phyloP scores from a whole-genome alignment of 2,329 filamentous ascomycete genomes.

The Verticillium nubilum region DNA sequence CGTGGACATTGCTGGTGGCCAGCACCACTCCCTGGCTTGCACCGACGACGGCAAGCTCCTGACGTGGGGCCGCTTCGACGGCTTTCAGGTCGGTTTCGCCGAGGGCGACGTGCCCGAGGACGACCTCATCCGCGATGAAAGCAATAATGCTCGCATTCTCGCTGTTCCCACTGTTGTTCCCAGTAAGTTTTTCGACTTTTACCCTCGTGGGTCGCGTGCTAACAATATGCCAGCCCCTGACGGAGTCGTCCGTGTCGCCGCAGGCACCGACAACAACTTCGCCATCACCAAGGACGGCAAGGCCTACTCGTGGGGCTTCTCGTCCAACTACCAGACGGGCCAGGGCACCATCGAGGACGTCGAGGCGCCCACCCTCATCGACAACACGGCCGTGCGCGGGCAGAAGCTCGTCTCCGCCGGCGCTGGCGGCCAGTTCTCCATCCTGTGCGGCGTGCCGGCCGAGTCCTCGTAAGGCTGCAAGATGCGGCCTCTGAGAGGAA shows the following conservation, averaged over 20 bases:
- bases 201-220: background rate
- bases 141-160: slow-evolving; percentile 65
- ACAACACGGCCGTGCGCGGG: slow-evolving; percentile 76
- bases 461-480: slow-evolving; percentile 10
- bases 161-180: slow-evolving; percentile 57
- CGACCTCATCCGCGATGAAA: slow-evolving; percentile 58
- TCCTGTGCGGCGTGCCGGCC: slow-evolving; percentile 45
- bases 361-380: slow-evolving; percentile 68
- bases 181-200: slow-evolving; percentile 28
- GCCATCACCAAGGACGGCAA: slow-evolving; percentile 65
- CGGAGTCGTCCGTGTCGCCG: slow-evolving; percentile 53
- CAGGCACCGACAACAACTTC: slow-evolving; percentile 69
- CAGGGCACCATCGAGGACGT: slow-evolving; percentile 76
- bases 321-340: slow-evolving; percentile 73
- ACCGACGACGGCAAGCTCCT: slow-evolving; percentile 51
- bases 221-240: slow-evolving; percentile 34
- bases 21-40: slow-evolving; percentile 68
- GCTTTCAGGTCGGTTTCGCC: slow-evolving; percentile 52
- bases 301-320: slow-evolving; percentile 78
- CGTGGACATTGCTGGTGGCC: slow-evolving; percentile 58
- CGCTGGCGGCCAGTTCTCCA: slow-evolving; percentile 79
- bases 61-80: slow-evolving; percentile 55
- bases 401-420: slow-evolving; percentile 74
- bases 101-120: slow-evolving; percentile 49
- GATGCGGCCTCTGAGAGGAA: slow-evolving; percentile 17